phyloP scores from a whole-genome alignment of 805 yeast genomes.

The Candida silvatica region DNA sequence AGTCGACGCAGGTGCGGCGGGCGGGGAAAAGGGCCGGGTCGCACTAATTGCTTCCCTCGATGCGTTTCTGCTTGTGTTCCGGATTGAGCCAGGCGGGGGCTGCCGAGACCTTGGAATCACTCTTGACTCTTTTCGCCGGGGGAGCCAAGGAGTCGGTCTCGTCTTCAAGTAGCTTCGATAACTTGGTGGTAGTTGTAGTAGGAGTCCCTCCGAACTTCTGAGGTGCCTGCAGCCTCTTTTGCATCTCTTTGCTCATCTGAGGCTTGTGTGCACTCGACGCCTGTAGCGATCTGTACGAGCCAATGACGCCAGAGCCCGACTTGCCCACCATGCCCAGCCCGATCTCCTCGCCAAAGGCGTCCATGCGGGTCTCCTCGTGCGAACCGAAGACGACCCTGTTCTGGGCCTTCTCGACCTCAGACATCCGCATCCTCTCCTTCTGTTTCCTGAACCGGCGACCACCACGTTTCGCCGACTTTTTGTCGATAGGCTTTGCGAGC shows the following conservation, averaged over 20 bases:
- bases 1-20: no score
- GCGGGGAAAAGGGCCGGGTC: no score
- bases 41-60: no score
- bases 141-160: no score
- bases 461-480: slow-evolving; percentile 74
- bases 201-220: no score
- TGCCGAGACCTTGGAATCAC: no score
- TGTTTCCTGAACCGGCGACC: slow-evolving; percentile 74
- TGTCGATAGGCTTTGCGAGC: slow-evolving; percentile 64
- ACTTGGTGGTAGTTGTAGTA: background rate
- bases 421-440: slow-evolving; percentile 72
- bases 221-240: slow-evolving; percentile 7
- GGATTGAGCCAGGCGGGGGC: no score
- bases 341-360: slow-evolving; percentile 69
- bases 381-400: slow-evolving; percentile 80
- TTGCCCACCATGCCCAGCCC: slow-evolving; percentile 69
- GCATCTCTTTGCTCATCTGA: slow-evolving; percentile 54
- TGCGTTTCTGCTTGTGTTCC: no score
- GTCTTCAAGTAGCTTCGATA: slow-evolving; percentile 26
- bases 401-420: slow-evolving; percentile 76
- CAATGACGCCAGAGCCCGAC: slow-evolving; percentile 4
- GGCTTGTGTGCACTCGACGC: slow-evolving; percentile 42
- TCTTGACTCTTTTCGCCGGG: no score
- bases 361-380: slow-evolving; percentile 52
- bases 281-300: slow-evolving; percentile 14